Conservation (phyloP, 306 rosid species). For the Canavalia ensiformis region DNA sequence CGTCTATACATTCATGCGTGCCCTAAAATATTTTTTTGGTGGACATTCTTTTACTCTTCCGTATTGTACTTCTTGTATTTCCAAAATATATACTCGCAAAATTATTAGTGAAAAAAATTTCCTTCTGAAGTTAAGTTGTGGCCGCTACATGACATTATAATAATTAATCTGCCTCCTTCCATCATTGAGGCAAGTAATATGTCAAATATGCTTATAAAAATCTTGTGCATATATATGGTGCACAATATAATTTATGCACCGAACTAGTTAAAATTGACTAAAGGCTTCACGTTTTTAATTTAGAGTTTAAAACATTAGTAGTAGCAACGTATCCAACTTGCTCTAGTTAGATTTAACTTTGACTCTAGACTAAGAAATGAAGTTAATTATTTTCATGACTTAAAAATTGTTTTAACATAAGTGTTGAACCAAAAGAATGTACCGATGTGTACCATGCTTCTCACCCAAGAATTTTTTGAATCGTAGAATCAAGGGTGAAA, state of each 20-base stretch:
- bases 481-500: not conserved
- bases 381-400: too few relatives aligned
- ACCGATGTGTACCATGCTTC: not conserved
- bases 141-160: not conserved
- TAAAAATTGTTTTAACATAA: not conserved
- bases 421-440: too few relatives aligned
- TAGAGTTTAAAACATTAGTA: not conserved
- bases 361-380: not conserved
- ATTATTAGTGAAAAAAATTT: not conserved
- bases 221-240: not conserved
- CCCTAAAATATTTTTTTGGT: not conserved
- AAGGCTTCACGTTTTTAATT: not conserved
- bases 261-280: not conserved
- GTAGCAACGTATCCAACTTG: not conserved
- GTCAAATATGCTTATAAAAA: not conserved
- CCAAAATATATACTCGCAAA: not conserved
- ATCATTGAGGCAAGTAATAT: not conserved
- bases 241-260: not conserved
- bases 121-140: not conserved
- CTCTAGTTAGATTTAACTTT: not conserved
- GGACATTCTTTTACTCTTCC: not conserved
- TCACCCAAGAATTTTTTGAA: not conserved
- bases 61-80: not conserved
- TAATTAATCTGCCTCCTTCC: not conserved
- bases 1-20: too few relatives aligned